Conservation (phyloP, 169 alveolate species). For the Amoebophrya sp. region DNA sequence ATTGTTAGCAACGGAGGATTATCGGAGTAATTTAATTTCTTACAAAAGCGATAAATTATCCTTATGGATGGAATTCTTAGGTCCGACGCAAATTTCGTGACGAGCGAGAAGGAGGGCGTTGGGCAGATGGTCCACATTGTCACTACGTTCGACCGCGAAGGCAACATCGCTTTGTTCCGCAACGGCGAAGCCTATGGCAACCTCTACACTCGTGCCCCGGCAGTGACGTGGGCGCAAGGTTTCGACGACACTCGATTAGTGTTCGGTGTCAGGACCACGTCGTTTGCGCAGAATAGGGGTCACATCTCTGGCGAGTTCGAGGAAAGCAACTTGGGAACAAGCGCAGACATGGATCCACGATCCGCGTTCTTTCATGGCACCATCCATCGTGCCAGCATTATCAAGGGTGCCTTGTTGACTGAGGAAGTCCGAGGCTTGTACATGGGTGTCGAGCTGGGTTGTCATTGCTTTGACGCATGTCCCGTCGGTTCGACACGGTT, state of each 20-base stretch:
- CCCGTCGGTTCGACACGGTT: not conserved
- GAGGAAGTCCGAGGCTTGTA: conserved; percentile 33
- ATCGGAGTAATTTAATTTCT: too few relatives aligned
- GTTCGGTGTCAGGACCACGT: conserved; percentile 24
- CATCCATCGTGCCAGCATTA: conserved; percentile 25
- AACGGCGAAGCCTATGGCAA: conserved; percentile 30
- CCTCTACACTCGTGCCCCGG: conserved; percentile 28
- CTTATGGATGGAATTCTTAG: too few relatives aligned
- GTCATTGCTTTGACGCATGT: conserved; percentile 11
- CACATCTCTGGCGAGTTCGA: not conserved
- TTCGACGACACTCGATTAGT: conserved; percentile 25
- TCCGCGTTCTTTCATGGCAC: conserved; percentile 33
- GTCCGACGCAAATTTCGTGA: not conserved
- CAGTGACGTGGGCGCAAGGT: not conserved
- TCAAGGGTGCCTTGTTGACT: conserved; percentile 28
- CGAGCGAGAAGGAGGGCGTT: not conserved
- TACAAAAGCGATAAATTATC: too few relatives aligned
- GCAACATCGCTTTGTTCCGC: not conserved
- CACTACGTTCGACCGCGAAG: conserved; percentile 14
- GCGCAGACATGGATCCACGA: not conserved
- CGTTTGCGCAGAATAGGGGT: not conserved
- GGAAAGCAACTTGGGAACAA: not conserved
- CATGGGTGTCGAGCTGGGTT: conserved; percentile 5
- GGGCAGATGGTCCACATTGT: not conserved
- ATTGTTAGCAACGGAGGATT: too few relatives aligned